Conservation (phyloP, 208 protist species). For the Crithidia acanthocephali region DNA sequence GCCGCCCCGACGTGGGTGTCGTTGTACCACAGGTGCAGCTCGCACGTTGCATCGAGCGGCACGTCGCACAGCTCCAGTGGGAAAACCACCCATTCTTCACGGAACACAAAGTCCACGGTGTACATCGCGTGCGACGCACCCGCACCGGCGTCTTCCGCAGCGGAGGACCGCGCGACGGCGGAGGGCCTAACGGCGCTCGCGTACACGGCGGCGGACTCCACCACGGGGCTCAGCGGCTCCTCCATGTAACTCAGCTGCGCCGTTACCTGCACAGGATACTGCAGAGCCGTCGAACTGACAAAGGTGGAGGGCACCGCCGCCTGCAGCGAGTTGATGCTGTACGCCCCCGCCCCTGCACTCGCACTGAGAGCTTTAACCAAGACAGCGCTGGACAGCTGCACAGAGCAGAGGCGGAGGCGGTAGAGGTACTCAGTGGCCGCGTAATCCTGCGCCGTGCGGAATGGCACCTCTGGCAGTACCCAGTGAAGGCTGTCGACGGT, state of each 20-base stretch:
- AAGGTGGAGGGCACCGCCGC: not conserved
- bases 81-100: conserved; percentile 61
- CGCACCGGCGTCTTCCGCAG: not conserved
- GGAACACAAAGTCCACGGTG: conserved; percentile 11
- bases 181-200: not conserved
- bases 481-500: conserved; percentile 21
- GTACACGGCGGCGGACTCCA: conserved; percentile 50
- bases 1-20: conserved; percentile 16
- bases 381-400: conserved; percentile 13
- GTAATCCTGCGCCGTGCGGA: conserved; percentile 37
- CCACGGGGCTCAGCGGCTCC: conserved; percentile 57
- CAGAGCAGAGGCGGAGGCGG: conserved; percentile 25
- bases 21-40: conserved; percentile 30
- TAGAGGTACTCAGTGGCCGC: conserved; percentile 33
- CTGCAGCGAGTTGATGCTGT: no score
- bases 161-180: not conserved
- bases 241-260: conserved; percentile 65
- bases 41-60: conserved; percentile 67
- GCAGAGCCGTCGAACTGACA: not conserved
- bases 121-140: not conserved
- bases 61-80: conserved; percentile 86
- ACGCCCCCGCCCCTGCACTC: no score
- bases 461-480: conserved; percentile 16
- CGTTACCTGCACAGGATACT: conserved; percentile 42
- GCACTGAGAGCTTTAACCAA: not conserved